Base-by-base conservation (phyloP, 148 eudicot species). In the Persicaria tinctoria region DNA sequence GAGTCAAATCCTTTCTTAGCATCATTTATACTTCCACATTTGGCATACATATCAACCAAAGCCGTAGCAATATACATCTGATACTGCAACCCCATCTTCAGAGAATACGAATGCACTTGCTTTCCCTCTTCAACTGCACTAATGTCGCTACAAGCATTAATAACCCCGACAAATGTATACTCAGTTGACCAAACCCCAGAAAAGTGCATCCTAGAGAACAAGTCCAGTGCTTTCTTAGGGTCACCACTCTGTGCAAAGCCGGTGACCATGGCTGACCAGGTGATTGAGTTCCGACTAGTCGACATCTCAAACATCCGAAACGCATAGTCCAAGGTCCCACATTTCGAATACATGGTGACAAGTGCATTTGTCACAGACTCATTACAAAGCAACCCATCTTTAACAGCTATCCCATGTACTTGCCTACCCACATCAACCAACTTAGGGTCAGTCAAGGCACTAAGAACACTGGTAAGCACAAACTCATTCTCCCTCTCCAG, bases 1-100 rank as follows among this genome's bases (percentile, higher is more conserved):
- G 71, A 80, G 69, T 86, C 85, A 55, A 88, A 88, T 13, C 89
- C 87, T 81, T 76, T 81, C 80, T 83, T 76, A 73, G 91, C 89
- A 81, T 84, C 89, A 23, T 69, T 46, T 81, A 88, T 32, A 77
- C 77, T 77, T 54, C 81, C 79, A 63, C 85, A 78, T 79, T 88
- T 88, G 11, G 91, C 89, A 80, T 86, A 88, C 91, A 88, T 88
- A 80, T 86, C 86, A 47, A 88, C 87, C 18, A 88, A 75, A 54
- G 89, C 83, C 23, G 89, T 84, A 57, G 78, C 70, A 32, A 88
- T 77, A 78, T 82, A 88, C 46, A 88, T 78, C 74, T 86, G 91
- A 77, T 59, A 71, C 55, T 77, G 82, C 51, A 79, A 84, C 4
- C 91, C 91, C 82, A 83, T 77, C 77, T 88, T 88, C 51, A 86